Conservation (phyloP, 177 flowering plant genomes). For the Telopea speciosissima region DNA sequence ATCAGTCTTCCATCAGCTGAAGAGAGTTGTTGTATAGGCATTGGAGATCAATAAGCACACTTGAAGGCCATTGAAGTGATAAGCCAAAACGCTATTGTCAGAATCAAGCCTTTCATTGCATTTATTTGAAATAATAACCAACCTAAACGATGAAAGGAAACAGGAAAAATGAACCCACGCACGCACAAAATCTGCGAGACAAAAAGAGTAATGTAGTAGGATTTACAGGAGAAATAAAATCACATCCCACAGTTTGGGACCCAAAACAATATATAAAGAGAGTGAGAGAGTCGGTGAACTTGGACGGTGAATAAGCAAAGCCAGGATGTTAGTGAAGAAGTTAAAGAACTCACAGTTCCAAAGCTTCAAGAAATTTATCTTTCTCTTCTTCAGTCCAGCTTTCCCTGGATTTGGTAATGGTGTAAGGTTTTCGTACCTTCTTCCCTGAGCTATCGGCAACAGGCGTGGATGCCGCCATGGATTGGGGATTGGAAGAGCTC, state of each 20-base stretch:
- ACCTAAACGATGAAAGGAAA: background rate
- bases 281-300: too few relatives aligned
- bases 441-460: constrained; percentile 38
- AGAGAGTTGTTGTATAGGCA: too few relatives aligned
- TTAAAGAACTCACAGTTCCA: constrained; percentile 40
- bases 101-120: background rate
- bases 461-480: constrained; percentile 19
- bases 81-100: too few relatives aligned
- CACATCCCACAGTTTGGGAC: background rate
- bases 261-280: too few relatives aligned
- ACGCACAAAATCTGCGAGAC: background rate
- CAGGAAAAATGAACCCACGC: background rate
- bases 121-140: background rate
- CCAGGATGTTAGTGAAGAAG: too few relatives aligned
- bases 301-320: too few relatives aligned
- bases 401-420: constrained; percentile 88
- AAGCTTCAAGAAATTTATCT: constrained; percentile 90
- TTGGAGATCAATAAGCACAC: too few relatives aligned
- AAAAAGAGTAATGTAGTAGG: background rate
- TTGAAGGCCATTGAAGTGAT: too few relatives aligned
- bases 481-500: constrained; percentile 13
- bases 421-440: constrained; percentile 80
- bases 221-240: background rate
- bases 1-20: too few relatives aligned
- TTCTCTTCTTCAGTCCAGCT: constrained; percentile 94